Evolutionary conservation across 2,329 filamentous ascomycete species (phyloP), one percentile per base, ranked within the genome.

Genomic region (Dendrostoma leiphaemia): DNA sequence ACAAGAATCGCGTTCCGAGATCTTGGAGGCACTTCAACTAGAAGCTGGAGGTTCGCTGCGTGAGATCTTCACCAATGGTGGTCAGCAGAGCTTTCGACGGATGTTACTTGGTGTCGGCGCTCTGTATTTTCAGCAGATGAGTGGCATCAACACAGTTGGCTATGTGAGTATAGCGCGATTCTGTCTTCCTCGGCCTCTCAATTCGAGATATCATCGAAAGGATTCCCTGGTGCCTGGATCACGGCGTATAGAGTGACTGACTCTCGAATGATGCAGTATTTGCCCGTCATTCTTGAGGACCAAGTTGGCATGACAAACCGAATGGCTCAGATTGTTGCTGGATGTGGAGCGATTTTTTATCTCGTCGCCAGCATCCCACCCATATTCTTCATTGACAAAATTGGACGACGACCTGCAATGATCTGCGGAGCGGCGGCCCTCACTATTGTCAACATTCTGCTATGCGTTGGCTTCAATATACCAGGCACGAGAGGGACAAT

Each of bases 211-310:
- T n/a, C n/a, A n/a, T n/a, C n/a, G n/a, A n/a, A n/a, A n/a, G n/a
- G n/a, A n/a, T n/a, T n/a, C n/a, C n/a, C n/a, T n/a, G n/a, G n/a
- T n/a, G n/a, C n/a, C n/a, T n/a, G n/a, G n/a, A n/a, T n/a, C n/a
- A n/a, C n/a, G n/a, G n/a, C n/a, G n/a, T n/a, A n/a, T n/a, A n/a
- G n/a, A n/a, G n/a, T n/a, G n/a, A n/a, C 40, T 43, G 24, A 50
- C 23, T 17, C 15, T 21, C 26, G 35, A 38, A 17, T 17, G 28
- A 31, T 17, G 23, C n/a, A 44, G 29, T 53, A 53, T 19, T 43
- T 53, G n/a, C 50, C 50, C 19, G 50, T 53, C n/a, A 53, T 53
- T n/a, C 43, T 53, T 10, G 41, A 53, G 26, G 50, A 53, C 23
- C 34, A 53, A n/a, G 50, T 53, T 23, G 32, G 41, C 13, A 38